Evolutionary conservation across 2,329 filamentous ascomycete species (phyloP).

Genomic region (Xylaria sp.): DNA sequence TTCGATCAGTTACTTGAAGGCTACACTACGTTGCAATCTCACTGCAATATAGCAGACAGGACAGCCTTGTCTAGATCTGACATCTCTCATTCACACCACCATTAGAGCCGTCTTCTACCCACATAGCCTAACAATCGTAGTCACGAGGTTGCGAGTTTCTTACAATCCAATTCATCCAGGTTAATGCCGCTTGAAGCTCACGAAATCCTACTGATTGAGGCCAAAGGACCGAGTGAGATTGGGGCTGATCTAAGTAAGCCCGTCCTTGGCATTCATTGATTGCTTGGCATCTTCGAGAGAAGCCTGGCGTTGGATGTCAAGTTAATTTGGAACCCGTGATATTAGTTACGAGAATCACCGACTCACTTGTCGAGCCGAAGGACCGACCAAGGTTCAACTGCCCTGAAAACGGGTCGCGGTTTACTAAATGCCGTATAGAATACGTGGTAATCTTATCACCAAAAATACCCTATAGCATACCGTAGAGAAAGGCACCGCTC

Average conservation of each 20-base stretch:
- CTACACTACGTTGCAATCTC: constrained; percentile 21
- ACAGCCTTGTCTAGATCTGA: constrained; percentile 21
- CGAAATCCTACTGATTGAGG: background rate
- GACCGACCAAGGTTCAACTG: background rate
- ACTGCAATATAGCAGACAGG: constrained; percentile 10
- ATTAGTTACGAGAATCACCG: background rate
- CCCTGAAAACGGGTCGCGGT: background rate
- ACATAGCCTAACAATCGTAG: constrained; percentile 1
- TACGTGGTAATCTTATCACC: background rate
- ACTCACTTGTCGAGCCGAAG: background rate
- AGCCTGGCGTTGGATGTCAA: background rate
- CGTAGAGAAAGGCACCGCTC: background rate
- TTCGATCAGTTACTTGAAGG: constrained; percentile 11
- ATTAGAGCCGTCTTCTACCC: background rate
- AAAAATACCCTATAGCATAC: background rate
- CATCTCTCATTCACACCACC: constrained; percentile 2
- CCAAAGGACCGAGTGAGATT: background rate
- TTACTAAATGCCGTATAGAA: background rate
- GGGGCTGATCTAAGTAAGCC: constrained; percentile 1
- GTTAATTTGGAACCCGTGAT: background rate
- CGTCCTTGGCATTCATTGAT: background rate
- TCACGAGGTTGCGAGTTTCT: constrained; percentile 3
- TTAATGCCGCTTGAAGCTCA: background rate
- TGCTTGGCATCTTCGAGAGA: background rate
- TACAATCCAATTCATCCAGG: background rate